Conservation (phyloP, 306 rosid genomes). For the Prunus armeniaca region DNA sequence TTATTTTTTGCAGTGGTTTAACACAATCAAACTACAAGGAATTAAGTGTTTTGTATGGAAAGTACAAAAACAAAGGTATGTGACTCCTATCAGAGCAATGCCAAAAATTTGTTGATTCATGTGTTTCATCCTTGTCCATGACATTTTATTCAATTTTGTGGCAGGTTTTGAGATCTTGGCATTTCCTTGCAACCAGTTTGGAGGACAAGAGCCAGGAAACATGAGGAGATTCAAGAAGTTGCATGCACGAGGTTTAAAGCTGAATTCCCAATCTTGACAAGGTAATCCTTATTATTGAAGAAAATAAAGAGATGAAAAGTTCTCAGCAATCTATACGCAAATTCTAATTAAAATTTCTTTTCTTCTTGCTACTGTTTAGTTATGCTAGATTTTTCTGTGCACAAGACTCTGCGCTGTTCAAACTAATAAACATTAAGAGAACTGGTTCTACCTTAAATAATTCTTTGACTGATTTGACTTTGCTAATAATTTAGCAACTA, state of each 20-base stretch:
- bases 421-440: neutral
- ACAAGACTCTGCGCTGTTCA: neutral
- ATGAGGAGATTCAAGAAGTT: slow-evolving; percentile 67
- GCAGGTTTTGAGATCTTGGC: slow-evolving; percentile 88
- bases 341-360: neutral
- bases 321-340: neutral
- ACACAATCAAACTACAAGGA: slow-evolving; percentile 85
- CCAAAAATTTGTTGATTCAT: neutral
- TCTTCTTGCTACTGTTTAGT: neutral
- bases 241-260: slow-evolving; percentile 83
- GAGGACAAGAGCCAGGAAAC: slow-evolving; percentile 82
- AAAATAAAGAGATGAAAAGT: neutral
- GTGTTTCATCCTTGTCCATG: neutral
- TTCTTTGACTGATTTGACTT: neutral
- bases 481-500: neutral
- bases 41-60: slow-evolving; percentile 58
- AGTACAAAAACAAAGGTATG: slow-evolving; percentile 75
- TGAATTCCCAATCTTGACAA: slow-evolving; percentile 81
- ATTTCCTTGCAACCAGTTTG: slow-evolving; percentile 96
- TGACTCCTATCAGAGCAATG: slow-evolving; percentile 8
- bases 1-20: slow-evolving; percentile 68
- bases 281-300: slow-evolving; percentile 43
- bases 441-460: neutral
- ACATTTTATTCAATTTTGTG: neutral
- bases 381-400: neutral